Conservation (phyloP, 1,284 basidiomycete genomes). For the Apiotrichum gracile region DNA sequence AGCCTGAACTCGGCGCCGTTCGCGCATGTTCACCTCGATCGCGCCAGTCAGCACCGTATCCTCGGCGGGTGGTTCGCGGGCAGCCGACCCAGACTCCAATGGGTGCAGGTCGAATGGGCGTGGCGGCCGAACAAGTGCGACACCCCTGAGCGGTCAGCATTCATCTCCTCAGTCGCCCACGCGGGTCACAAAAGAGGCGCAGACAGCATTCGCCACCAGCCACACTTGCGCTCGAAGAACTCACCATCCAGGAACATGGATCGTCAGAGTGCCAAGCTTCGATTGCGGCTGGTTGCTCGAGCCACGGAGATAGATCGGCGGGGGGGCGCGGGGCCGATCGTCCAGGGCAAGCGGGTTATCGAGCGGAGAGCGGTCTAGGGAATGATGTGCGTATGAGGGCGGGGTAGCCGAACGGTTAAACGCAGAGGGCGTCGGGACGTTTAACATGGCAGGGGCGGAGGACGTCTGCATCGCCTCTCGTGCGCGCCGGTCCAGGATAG, state of each 20-base stretch:
- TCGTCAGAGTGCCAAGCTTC: constrained; percentile 26
- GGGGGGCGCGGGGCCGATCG: constrained; percentile 35
- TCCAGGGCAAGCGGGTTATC: constrained; percentile 26
- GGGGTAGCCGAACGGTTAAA: constrained; percentile 16
- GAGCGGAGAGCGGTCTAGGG: constrained; percentile 33
- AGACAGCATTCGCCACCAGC: no score
- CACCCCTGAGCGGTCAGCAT: constrained; percentile 29
- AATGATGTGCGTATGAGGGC: constrained; percentile 30
- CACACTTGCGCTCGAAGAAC: no score
- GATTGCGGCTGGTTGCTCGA: constrained; percentile 25
- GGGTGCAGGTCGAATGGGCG: constrained; percentile 30
- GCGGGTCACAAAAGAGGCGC: no score
- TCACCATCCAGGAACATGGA: constrained; percentile 41
- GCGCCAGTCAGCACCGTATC: constrained; percentile 41
- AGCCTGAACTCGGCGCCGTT: constrained; percentile 32
- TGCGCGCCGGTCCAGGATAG: neutral
- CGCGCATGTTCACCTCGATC: constrained; percentile 44
- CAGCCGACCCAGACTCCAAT: constrained; percentile 19
- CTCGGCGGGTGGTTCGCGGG: constrained; percentile 34
- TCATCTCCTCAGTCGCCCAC: no score
- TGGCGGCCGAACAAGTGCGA: constrained; percentile 35
- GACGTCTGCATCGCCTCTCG: constrained; percentile 1
- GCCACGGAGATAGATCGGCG: constrained; percentile 36
- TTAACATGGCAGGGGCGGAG: constrained; percentile 1
- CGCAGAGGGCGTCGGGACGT: neutral